These are phyloP conservation scores for Colletotrichum kahawae DNA, from an alignment of 2,329 filamentous ascomycete genomes.

Conservation along the genomic window DNA sequence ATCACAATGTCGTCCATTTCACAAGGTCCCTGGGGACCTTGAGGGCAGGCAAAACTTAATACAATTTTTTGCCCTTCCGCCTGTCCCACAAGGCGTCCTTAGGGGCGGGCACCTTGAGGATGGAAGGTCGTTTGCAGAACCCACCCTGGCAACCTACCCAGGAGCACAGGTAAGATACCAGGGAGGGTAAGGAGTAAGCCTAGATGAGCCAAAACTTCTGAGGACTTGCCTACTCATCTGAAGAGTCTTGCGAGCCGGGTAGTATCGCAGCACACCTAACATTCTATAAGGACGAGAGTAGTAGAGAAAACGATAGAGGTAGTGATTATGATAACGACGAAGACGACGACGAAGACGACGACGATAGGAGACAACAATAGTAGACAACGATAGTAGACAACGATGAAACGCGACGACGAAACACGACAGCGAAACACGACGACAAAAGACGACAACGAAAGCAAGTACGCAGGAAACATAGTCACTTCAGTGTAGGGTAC, in stretches of 20 bases:
- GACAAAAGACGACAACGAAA: neutral
- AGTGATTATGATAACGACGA: neutral
- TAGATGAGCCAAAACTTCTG: neutral
- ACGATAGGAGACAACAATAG: no score
- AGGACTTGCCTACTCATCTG: neutral
- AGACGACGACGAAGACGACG: no score
- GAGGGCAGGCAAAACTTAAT: neutral
- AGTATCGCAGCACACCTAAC: neutral
- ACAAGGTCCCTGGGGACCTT: neutral
- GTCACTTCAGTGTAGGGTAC: neutral
- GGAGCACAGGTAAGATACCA: no score
- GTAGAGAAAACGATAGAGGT: neutral
- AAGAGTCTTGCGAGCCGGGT: fast-evolving
- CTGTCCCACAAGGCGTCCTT: neutral
- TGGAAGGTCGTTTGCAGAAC: neutral
- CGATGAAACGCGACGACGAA: no score
- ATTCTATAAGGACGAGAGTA: fast-evolving
- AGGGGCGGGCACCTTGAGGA: neutral
- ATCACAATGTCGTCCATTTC: neutral
- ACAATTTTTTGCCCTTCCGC: no score
- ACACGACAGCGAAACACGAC: neutral
- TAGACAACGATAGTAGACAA: no score
- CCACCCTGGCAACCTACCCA: neutral
- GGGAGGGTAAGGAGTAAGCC: neutral
- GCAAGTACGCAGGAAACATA: neutral